Base-by-base conservation (phyloP, 2,329 filamentous ascomycete species). In the Stenocarpella maydis region DNA sequence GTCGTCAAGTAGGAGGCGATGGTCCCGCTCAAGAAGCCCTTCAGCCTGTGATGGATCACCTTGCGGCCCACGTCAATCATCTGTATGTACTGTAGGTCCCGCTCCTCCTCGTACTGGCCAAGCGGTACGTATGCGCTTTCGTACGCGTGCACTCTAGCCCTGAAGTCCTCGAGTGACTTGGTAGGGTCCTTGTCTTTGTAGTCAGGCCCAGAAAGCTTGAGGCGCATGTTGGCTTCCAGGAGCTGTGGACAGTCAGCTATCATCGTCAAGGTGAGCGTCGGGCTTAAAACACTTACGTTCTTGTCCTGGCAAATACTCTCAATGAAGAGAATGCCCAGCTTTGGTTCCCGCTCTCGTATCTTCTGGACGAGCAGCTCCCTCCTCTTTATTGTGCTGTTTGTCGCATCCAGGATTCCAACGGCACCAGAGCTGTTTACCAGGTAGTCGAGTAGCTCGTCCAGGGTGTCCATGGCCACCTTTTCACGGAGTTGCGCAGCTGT, bases 51-150 rank as follows among this genome's bases (percentile, higher is more conserved):
- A 55, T 95, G 92, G 52, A 98, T 90, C 71, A 98, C 88, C 80
- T 99, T 99, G 71, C 95, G 90, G 50, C 96, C 96, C 3, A 99
- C 96, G 79, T 99, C 96, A 73, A 98, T 93, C 92, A 98, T 97
- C 84, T 93, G 94, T 72, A 99, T 97, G 77, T 97, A 99, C 71
- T 97, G 93, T 88, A 98, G 91, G 75, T 95, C 91, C 76, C 97
- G 87, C 26, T 92, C 87, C 81, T 99, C 96, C 78, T 99, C 96
- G 72, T 94, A 97, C 50, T 94, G 89, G 39, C 96, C 96, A 1
- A 99, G 85, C 0, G 96, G 93, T 8, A 95, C 90, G 76, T 99
- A 99, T 19, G 94, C 94, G 76, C 95, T 97, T 79, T 98, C 94
- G 76, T 99, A 99, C 14, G 97, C 92, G 65, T 89, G 90, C 17